Conservation (phyloP, 768 basidiomycete genomes). For the Boletus eberwhitei region DNA sequence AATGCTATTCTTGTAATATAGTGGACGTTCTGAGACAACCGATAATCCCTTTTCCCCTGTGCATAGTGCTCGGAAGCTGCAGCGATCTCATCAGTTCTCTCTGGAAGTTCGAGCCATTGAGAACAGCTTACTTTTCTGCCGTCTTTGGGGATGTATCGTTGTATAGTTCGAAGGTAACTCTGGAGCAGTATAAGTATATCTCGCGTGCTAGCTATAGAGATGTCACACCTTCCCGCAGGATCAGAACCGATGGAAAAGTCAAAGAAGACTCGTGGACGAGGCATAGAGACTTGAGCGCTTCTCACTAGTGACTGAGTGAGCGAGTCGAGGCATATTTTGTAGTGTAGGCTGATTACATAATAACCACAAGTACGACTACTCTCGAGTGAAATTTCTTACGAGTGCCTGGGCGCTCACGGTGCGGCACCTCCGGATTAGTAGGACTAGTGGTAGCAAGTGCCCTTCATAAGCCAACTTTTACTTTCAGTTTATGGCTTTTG, state of each 20-base stretch:
- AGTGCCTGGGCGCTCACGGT: too few species aligned
- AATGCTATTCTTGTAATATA: constrained; percentile 79
- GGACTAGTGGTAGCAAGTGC: background rate
- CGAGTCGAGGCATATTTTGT: too few species aligned
- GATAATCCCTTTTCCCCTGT: constrained; percentile 85
- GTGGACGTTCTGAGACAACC: constrained; percentile 53
- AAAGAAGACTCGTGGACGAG: constrained; percentile 63
- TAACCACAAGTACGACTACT: background rate
- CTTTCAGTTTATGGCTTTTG: background rate
- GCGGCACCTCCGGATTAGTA: background rate
- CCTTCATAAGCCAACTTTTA: background rate
- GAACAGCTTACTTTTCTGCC: constrained; percentile 63
- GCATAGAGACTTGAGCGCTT: constrained; percentile 38
- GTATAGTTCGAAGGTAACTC: constrained; percentile 75
- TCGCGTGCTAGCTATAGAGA: background rate
- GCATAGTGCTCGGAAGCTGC: constrained; percentile 80
- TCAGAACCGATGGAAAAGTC: constrained; percentile 55
- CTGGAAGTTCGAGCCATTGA: background rate
- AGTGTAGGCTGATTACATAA: constrained; percentile 13
- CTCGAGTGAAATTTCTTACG: background rate
- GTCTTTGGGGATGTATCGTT: constrained; percentile 72
- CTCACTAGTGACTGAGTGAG: too few species aligned
- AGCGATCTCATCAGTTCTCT: constrained; percentile 8
- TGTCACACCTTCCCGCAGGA: constrained; percentile 52
- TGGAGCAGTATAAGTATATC: constrained; percentile 27